Conservation (phyloP, 345 rosid genomes). For the Syzygium jambos region DNA sequence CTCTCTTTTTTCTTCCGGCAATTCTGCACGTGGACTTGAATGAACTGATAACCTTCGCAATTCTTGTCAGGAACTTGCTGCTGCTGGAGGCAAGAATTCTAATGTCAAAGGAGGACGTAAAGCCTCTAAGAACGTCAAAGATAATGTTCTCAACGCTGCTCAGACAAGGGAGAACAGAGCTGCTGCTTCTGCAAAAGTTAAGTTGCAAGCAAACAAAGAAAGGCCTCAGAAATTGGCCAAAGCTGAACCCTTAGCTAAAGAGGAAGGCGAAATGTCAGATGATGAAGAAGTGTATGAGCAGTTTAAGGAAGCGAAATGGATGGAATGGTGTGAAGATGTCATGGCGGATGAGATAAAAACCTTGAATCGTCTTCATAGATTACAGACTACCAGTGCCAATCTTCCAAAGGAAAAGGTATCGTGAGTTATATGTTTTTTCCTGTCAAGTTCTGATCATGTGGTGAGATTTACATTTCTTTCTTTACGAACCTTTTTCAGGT, state of each 20-base stretch:
- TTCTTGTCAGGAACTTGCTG: conserved; percentile 62
- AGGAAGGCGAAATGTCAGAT: conserved; percentile 99
- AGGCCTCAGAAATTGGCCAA: conserved; percentile 52
- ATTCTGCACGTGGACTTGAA: background rate
- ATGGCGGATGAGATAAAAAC: conserved; percentile 79
- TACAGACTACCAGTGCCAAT: conserved; percentile 95
- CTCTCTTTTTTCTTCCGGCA: background rate
- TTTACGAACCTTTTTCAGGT: conserved; percentile 33
- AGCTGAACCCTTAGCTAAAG: conserved; percentile 74
- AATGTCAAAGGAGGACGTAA: conserved; percentile 62
- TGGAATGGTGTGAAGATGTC: conserved; percentile 99
- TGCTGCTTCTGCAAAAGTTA: conserved; percentile 31
- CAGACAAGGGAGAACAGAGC: conserved; percentile 50
- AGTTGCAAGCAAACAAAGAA: conserved; percentile 28
- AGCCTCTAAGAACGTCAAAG: conserved; percentile 56
- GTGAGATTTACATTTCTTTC: background rate
- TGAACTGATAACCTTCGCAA: conserved; percentile 2
- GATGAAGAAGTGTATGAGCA: conserved; percentile 91
- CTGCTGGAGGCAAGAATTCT: conserved; percentile 64
- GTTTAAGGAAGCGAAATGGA: conserved; percentile 98
- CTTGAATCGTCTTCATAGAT: conserved; percentile 61
- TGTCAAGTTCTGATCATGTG: background rate
- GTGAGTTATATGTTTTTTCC: background rate
- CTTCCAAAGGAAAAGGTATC: conserved; percentile 91
- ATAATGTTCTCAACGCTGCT: conserved; percentile 33